A percentile compares a stretch with the other conserved stretches of the same genome.
phyloP scores from a whole-genome alignment of 257 asterid genomes.

The Solanum habrochaites region DNA sequence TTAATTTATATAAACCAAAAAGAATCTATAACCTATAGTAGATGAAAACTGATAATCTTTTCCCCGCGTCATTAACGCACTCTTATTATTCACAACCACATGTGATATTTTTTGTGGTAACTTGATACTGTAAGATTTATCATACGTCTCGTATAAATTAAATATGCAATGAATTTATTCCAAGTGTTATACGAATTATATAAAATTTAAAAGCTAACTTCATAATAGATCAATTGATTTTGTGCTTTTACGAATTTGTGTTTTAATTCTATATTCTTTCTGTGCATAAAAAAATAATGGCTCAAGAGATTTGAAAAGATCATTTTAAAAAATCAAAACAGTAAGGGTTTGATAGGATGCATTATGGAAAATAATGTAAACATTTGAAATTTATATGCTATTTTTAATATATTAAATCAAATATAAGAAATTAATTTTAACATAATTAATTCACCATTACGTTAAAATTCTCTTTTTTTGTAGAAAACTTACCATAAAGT shows the following conservation, averaged over 20 bases:
- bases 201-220: too few relatives aligned
- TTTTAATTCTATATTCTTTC: neutral
- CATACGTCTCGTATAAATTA: too few relatives aligned
- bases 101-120: neutral
- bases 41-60: neutral
- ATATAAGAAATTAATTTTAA: rapidly evolving
- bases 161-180: neutral
- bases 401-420: neutral
- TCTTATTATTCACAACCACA: neutral
- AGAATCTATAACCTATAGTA: neutral
- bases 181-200: neutral
- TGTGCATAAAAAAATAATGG: neutral
- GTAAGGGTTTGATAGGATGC: neutral
- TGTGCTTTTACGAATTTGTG: neutral
- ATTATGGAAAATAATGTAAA: too few relatives aligned
- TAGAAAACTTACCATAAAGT: too few relatives aligned
- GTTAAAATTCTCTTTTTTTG: too few relatives aligned
- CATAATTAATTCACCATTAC: too few relatives aligned
- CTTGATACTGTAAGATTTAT: neutral
- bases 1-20: neutral
- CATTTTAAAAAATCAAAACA: neutral
- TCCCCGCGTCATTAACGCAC: neutral
- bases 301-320: neutral
- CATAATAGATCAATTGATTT: neutral
- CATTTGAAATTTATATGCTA: neutral